phyloP scores from a whole-genome alignment of 495 filamentous ascomycete genomes.

The Neurospora terricola region DNA sequence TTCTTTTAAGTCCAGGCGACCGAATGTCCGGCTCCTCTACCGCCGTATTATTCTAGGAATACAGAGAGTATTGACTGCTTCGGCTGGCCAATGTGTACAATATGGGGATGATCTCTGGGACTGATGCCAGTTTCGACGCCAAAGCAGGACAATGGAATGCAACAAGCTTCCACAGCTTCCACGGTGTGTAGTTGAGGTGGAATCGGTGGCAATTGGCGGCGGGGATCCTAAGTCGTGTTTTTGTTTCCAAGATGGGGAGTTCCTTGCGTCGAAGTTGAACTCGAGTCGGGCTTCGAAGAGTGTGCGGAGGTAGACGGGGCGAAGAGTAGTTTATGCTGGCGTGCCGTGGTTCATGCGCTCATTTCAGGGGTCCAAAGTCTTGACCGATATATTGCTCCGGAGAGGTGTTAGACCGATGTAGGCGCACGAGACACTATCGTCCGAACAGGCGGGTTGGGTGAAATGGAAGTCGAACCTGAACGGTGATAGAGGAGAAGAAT shows the following conservation, averaged over 20 bases:
- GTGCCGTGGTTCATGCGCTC: not conserved
- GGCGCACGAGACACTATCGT: not conserved
- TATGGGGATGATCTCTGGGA: not conserved
- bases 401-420: not conserved
- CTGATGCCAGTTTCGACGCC: not conserved
- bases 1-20: not conserved
- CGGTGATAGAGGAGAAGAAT: not conserved
- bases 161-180: not conserved
- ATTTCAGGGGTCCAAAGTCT: not conserved
- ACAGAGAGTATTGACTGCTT: not conserved
- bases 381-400: not conserved
- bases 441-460: slow-evolving; percentile 1
- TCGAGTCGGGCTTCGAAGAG: not conserved
- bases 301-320: not conserved
- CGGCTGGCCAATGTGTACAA: not conserved
- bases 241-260: not conserved
- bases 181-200: not conserved
- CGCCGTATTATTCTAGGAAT: not conserved
- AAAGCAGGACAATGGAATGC: not conserved
- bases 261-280: not conserved
- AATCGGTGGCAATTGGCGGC: not conserved
- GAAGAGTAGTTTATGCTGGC: not conserved
- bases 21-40: not conserved
- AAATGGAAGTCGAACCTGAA: not conserved
- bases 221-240: not conserved